Base-by-base conservation (phyloP, 2,329 filamentous ascomycete genomes). In the Colletotrichum cuscutae region DNA sequence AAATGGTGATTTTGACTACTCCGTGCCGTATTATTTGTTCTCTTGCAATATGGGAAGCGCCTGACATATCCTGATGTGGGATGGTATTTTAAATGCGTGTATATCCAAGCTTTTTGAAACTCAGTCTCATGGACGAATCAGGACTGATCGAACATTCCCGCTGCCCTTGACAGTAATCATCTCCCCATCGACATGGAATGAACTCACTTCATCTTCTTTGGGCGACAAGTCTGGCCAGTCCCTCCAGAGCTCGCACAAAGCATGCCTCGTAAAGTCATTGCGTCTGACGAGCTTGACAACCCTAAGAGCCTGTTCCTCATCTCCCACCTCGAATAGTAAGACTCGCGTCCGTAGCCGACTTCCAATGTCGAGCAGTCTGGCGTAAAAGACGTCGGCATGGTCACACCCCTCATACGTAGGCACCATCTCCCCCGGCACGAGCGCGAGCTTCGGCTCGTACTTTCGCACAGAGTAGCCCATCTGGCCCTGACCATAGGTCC, bases 361-460 rank as follows among this genome's bases (percentile, higher is more conserved):
- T 0, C 90, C 89, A 11, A 93, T 81, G 0, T 88, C 81, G 1
- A 95, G 80, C 1, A 97, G 82, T 6, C 88, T 85, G 2, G 87
- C 86, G 78, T 97, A 97, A 79, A 97, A 97, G 1, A 89, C 81
- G 65, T 91, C 85, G 69, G 87, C 85, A 53, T 78, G 79, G 6
- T 76, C 69, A 76, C 83, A 84, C 11, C 77, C 76, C 12, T 70
- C 30, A 4, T 83, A 81, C 11, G 76, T 65, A 12, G 79, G 76
- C 4, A 83, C 68, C 56, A 70, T 70, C 2, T 78, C 70, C 15
- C 75, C 75, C 0, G 89, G 88, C 11, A 98, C 94, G 15, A 98
- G 86, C 0, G 97, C 97, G 13, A 94, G 82, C 75, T 85, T 89
- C 4, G 97, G 97, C 82, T 99, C 97, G 79, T 91, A 95, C 58